phyloP scores from a whole-genome alignment of 352 stramenopile genomes.

The Globisporangium middletonii region DNA sequence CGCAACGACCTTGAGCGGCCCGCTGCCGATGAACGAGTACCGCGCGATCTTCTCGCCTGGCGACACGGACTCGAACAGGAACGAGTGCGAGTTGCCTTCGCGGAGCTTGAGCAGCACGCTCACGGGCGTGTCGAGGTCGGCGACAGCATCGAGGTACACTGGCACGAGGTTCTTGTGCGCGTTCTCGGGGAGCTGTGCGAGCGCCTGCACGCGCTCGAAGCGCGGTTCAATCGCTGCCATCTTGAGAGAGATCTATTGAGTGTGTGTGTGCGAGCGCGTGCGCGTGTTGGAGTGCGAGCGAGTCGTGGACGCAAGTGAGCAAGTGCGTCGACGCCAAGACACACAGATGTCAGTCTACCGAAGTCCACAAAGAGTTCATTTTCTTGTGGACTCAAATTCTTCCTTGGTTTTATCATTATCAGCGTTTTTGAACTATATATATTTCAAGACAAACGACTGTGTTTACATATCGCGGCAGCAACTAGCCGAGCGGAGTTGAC shows the following conservation, averaged over 20 bases:
- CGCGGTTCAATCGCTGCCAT: conserved; percentile 53
- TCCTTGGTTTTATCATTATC: too few species aligned
- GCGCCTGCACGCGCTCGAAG: conserved; percentile 58
- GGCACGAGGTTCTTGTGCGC: conserved; percentile 81
- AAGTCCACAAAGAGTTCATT: too few species aligned
- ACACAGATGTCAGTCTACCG: too few species aligned
- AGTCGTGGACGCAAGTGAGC: neutral
- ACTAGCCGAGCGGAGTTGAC: too few species aligned
- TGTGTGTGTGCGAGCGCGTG: neutral
- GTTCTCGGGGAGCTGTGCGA: conserved; percentile 48
- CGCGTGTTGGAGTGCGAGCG: neutral
- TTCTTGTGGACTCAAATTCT: too few species aligned
- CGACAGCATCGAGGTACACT: conserved; percentile 78
- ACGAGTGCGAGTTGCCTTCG: conserved; percentile 70
- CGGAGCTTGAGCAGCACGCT: conserved; percentile 86
- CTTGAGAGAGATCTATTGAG: neutral
- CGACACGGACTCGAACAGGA: conserved; percentile 83
- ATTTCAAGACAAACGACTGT: too few species aligned
- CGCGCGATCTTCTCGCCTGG: conserved; percentile 84
- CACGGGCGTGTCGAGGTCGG: conserved; percentile 85
- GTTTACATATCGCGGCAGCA: too few species aligned
- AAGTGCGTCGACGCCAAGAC: neutral
- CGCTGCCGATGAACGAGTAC: conserved; percentile 87
- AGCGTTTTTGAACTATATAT: too few species aligned
- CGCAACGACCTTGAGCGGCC: conserved; percentile 67